phyloP scores from a whole-genome alignment of 306 rosid species.

The Sindora glabra region DNA sequence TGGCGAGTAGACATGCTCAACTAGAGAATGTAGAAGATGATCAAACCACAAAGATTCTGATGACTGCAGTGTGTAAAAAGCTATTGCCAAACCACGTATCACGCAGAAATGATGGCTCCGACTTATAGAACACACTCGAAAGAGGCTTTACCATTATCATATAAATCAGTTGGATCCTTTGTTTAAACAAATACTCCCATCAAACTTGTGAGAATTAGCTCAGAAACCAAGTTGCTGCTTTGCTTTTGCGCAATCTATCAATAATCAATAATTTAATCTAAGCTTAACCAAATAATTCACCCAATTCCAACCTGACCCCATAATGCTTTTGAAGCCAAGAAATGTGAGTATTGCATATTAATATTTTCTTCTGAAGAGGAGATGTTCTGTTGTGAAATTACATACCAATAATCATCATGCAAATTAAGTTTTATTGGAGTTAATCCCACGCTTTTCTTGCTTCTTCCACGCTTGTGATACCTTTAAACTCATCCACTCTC shows the following conservation, averaged over 20 bases:
- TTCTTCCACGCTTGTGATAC: slow-evolving; percentile 56
- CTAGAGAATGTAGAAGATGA: background rate
- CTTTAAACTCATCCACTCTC: slow-evolving; percentile 37
- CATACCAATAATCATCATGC: slow-evolving; percentile 46
- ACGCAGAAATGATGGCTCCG: background rate
- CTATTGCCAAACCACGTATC: background rate
- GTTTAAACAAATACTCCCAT: slow-evolving; percentile 33
- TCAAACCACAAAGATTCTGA: background rate
- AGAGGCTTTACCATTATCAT: slow-evolving; percentile 6
- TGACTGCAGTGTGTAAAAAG: background rate
- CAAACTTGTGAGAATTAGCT: slow-evolving; percentile 38
- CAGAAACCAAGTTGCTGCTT: slow-evolving; percentile 12
- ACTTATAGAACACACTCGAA: slow-evolving; percentile 1
- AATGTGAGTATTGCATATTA: slow-evolving; percentile 30
- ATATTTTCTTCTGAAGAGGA: slow-evolving; percentile 15
- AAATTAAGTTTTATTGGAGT: slow-evolving; percentile 48
- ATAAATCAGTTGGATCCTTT: slow-evolving; percentile 22
- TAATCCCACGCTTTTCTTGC: slow-evolving; percentile 65
- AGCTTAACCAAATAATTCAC: slow-evolving; percentile 60
- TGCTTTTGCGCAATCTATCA: slow-evolving; percentile 28
- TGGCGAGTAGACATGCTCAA: too few relatives aligned
- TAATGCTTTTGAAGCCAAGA: slow-evolving; percentile 30
- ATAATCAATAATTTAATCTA: slow-evolving; percentile 35
- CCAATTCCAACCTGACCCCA: slow-evolving; percentile 53
- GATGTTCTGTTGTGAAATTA: slow-evolving; percentile 26